These are phyloP conservation scores for Phytopythium aichiense DNA, from an alignment of 352 stramenopile species.

Conservation along the genomic window DNA sequence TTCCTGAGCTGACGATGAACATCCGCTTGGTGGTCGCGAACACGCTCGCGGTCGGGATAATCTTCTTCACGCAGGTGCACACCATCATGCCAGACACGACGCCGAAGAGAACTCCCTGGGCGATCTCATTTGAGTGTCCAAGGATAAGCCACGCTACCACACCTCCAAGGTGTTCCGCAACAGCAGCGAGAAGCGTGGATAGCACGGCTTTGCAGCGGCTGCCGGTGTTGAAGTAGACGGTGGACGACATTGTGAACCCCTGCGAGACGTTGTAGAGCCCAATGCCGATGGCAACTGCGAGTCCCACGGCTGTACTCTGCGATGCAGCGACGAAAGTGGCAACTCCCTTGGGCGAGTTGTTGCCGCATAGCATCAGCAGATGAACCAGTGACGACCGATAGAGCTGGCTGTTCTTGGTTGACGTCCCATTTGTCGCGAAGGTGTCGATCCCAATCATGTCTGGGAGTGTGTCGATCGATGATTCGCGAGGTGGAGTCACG, in stretches of 20 bases:
- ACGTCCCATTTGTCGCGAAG: not conserved
- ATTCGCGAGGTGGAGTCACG: constrained; percentile 4
- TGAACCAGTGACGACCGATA: constrained; percentile 87
- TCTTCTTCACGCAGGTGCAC: constrained; percentile 86
- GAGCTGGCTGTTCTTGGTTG: constrained; percentile 25
- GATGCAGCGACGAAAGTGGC: constrained; percentile 92
- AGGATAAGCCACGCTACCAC: constrained; percentile 86
- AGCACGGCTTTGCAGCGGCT: constrained; percentile 91
- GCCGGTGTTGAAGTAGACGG: constrained; percentile 96
- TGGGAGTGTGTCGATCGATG: constrained; percentile 19
- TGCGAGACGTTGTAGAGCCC: constrained; percentile 97
- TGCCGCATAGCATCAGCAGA: constrained; percentile 88
- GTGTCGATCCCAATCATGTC: constrained; percentile 5
- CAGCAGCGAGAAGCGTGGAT: constrained; percentile 86
- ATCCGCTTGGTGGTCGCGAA: constrained; percentile 77
- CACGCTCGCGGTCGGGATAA: constrained; percentile 88
- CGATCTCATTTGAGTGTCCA: constrained; percentile 56
- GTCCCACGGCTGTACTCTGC: constrained; percentile 86
- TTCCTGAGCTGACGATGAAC: constrained; percentile 68
- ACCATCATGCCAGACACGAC: constrained; percentile 94
- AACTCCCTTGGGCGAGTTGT: constrained; percentile 96
- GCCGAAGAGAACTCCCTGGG: constrained; percentile 89
- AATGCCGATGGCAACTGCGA: constrained; percentile 92
- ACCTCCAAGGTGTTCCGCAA: constrained; percentile 86
- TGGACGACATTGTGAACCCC: constrained; percentile 91